Evolutionary conservation across 2,329 filamentous ascomycete species (phyloP), one percentile per base, ranked within the genome.

Genomic region (Lanzia echinophila): DNA sequence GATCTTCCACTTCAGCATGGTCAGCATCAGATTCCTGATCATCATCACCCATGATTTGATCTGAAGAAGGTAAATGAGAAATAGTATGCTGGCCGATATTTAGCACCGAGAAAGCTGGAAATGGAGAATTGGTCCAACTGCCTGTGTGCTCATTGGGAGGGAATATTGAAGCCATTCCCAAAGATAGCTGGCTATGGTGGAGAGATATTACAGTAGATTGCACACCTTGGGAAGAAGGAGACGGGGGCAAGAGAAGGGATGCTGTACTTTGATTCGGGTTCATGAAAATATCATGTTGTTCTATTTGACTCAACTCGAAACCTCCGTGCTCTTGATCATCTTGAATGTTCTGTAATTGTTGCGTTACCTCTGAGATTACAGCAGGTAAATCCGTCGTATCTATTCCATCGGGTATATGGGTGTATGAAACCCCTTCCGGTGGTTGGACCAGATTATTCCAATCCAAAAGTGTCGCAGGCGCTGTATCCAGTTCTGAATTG

Each of bases 331-430:
- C 60, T 53, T 67, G 62, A 17, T 56, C 64, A 56, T 64, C 62
- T 49, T 68, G 66, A 28, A 66, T 50, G 39, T 67, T 58, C 33
- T 68, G 64, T 39, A 66, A 50, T 54, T 67, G 64, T 45, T 62
- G 61, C 33, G 63, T 62, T 15, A 67, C 59, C 15, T 59, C 60
- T 6, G 62, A 65, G 61, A 67, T 63, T 13, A 64, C 56, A 44
- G 60, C 46, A 38, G 62, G 61, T 17, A 67, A 49, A 51, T 58
- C 62, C 17, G 56, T 41, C 31, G 56, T 31, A 13, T 33, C 28
- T 3, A 20, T 41, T n/a, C 15, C 41, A 24, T 20, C 38, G 10
- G 38, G 38, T 11, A 41, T n/a, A 52, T n/a, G 36, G n/a, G 33
- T 8, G 8, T 28, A 28, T 28, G 24, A 8, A 28, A 4, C 24